Conservation (phyloP, 768 basidiomycete genomes). For the Chalciporus sphaerocephalus region DNA sequence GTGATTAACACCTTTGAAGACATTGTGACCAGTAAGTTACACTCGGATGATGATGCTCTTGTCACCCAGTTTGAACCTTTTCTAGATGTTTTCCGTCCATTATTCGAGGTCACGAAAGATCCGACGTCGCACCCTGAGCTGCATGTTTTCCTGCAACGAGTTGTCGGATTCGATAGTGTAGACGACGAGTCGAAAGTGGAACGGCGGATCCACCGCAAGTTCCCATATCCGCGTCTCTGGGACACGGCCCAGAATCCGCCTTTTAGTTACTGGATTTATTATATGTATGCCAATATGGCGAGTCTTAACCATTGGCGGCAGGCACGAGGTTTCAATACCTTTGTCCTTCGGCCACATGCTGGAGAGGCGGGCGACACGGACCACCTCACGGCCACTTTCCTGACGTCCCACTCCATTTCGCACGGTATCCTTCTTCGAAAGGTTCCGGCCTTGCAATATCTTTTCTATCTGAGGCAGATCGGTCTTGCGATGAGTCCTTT, state of each 20-base stretch:
- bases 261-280: slow-evolving; percentile 96
- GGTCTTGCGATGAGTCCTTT: slow-evolving; percentile 98
- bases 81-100: slow-evolving; percentile 83
- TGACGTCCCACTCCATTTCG: slow-evolving; percentile 96
- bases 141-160: slow-evolving; percentile 91
- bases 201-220: slow-evolving; percentile 87
- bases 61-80: background rate
- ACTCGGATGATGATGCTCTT: background rate
- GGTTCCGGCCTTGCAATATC: slow-evolving; percentile 93
- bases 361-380: slow-evolving; percentile 99
- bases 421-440: slow-evolving; percentile 98
- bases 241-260: slow-evolving; percentile 86
- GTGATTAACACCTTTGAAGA: slow-evolving; percentile 85
- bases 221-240: slow-evolving; percentile 90
- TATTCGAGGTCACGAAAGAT: slow-evolving; percentile 95
- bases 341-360: slow-evolving; percentile 93
- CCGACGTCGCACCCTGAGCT: slow-evolving; percentile 88
- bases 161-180: slow-evolving; percentile 96
- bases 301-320: slow-evolving; percentile 93
- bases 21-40: slow-evolving; percentile 74
- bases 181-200: slow-evolving; percentile 97
- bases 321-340: slow-evolving; percentile 88
- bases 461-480: slow-evolving; percentile 97
- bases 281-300: slow-evolving; percentile 95
- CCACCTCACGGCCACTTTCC: slow-evolving; percentile 92